Evolutionary conservation across 805 yeast genomes (phyloP), one percentile per base, ranked within the genome.

Genomic region (Candida montana): DNA sequence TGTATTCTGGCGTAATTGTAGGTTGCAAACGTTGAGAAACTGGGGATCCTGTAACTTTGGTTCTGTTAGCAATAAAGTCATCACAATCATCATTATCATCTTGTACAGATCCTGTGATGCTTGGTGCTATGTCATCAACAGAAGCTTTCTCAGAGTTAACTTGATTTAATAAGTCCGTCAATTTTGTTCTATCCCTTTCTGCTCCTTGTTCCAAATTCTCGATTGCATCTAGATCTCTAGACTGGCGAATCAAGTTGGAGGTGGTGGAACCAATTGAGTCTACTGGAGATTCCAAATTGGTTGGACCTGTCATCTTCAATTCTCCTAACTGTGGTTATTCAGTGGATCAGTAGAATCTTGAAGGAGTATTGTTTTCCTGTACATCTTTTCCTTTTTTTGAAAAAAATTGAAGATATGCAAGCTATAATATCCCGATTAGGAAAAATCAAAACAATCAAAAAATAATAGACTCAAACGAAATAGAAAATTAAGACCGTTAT

Each of bases 1-100:
- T 11, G 4, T 29, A 18, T 13, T 29, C 31, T 10, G 31, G 6
- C 7, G 18, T 21, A 21, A 21, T 21, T 21, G 6, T 21, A 21
- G 24, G 24, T 21, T n/a, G n/a, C n/a, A n/a, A n/a, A n/a, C n/a
- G n/a, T n/a, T 9, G 9, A 21, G 18, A 3, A 18, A 17, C n/a
- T 31, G 33, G 21, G 17, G 19, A 29, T n/a, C 7, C 31, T 17
- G 26, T 19, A 27, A 6, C n/a, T n/a, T 8, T 28, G 13, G 33
- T 17, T 18, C 30, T 45, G 19, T 46, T 40, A 35, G 33, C 35
- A 24, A 44, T 47, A 21, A 41, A 47, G n/a, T 41, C 48, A 26
- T 47, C 50, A 23, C 46, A 45, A 39, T 47, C 48, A 16, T 37
- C 42, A 19, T 35, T 39, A 7, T 43, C 42, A 13, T 31, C 42